Base-by-base conservation (phyloP, 2,329 filamentous ascomycete genomes). In the Ophioceras dolichostomum region DNA sequence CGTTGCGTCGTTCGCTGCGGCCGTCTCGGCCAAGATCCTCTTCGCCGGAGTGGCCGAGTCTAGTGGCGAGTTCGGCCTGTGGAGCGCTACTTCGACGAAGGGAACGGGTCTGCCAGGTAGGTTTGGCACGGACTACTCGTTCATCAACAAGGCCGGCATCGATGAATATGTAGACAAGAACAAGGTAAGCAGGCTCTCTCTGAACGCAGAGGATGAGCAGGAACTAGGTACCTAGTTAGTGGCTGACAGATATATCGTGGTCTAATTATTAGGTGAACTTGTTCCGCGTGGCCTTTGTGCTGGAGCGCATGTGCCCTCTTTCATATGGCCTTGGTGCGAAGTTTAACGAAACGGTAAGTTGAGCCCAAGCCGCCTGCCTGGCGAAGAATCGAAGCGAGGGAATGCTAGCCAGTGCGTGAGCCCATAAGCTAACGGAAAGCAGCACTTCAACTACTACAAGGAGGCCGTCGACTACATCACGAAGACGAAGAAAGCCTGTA, bases 381-480 rank as follows among this genome's bases (percentile, higher is more conserved):
- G 22, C 12, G 22, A 12, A 26, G n/a, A n/a, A n/a, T n/a, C n/a
- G n/a, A n/a, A n/a, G n/a, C n/a, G n/a, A n/a, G n/a, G n/a, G n/a
- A n/a, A n/a, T n/a, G n/a, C n/a, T n/a, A n/a, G n/a, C n/a, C n/a
- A n/a, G n/a, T n/a, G n/a, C n/a, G n/a, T n/a, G n/a, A n/a, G n/a
- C n/a, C n/a, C n/a, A n/a, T n/a, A n/a, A n/a, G n/a, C n/a, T n/a
- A n/a, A n/a, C n/a, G n/a, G n/a, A n/a, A 26, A 26, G 12, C 22
- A 26, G 22, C 62, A 70, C 47, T 69, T 64, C 44, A 48, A 48
- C 12, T 49, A 58, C 37, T 68, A 57, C 47, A 59, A 64, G 41
- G 49, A 64, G 32, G 62, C 67, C 0, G 58, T 70, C 2, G 61
- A 68, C 48, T 68, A 70, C 43, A 64, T 70, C 43, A 70, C 66